Base-by-base conservation (phyloP, 441 rosid genomes). In the Gossypium lobatum region DNA sequence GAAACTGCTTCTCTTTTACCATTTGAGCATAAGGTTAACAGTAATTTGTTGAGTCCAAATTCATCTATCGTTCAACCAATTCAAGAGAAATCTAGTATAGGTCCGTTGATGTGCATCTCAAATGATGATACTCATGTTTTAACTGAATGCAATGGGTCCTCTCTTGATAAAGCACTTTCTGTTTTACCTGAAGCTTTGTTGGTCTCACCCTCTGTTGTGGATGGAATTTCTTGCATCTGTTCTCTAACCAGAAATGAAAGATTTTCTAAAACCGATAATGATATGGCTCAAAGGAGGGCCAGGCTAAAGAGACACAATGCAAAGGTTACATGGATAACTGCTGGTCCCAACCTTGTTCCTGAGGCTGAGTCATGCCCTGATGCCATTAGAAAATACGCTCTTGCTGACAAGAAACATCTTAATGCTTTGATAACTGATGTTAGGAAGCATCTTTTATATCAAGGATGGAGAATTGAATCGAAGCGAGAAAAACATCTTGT, bases 381-480 rank as follows among this genome's bases (percentile, higher is more conserved):
- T 68, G 85, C 88, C 64, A 77, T 92, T 69, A 37, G 58, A 25
- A 70, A 76, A 68, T 92, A 83, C 71, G 78, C 78, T 67, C 67
- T 48, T 34, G 53, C 16, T 16, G 23, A 9, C 42, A 64, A 60
- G 9, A 18, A 20, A 58, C 54, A 34, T 16, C 28, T 3, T 25
- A 18, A 13, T 25, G n/a, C 78, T 64, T 45, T 75, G 9, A 64
- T 39, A 34, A 13, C 20, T 54, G 75, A 79, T 72, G 81, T 81
- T 60, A 83, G 77, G 75, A 89, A 83, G 76, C 96, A 93, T 83
- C 89, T 93, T 78, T 79, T 70, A 39, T 72, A 84, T 78, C 70
- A 81, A 69, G 85, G 86, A 46, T 92, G 97, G 98, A 75, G 78
- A 74, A 80, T 86, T 48, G 88, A 87, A 53, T 80, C 34, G 58